A percentile compares a stretch with the other conserved stretches of the same genome.
Evolutionary conservation across 2,329 filamentous ascomycete species (phyloP).

Genomic region (Botryotinia globosa): DNA sequence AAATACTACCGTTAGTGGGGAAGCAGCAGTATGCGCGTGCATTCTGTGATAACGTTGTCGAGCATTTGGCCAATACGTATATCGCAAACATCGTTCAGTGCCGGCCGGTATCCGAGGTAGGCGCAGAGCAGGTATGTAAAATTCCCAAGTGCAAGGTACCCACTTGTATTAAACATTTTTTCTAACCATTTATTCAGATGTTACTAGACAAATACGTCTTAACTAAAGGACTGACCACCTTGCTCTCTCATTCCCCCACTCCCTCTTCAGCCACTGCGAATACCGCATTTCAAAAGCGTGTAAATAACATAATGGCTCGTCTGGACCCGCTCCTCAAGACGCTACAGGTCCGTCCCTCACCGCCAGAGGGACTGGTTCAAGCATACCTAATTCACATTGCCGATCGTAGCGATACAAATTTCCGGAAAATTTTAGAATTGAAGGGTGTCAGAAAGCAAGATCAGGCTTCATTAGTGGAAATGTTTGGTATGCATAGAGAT

Average conservation of each 20-base stretch:
- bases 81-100: constrained; percentile 83
- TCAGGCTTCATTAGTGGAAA: constrained; percentile 76
- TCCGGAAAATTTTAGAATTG: constrained; percentile 91
- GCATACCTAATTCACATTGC: constrained; percentile 97
- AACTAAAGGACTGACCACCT: constrained; percentile 71
- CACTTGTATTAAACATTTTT: not conserved
- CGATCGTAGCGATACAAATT: constrained; percentile 90
- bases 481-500: constrained; percentile 79
- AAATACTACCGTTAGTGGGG: constrained; percentile 73
- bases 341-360: constrained; percentile 86
- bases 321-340: constrained; percentile 94
- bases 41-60: constrained; percentile 94
- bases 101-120: constrained; percentile 86
- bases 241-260: constrained; percentile 57
- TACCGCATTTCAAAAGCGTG: constrained; percentile 76
- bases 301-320: constrained; percentile 78
- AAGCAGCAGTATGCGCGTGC: constrained; percentile 94
- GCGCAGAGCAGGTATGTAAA: constrained; percentile 74
- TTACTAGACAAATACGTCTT: constrained; percentile 90
- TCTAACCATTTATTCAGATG: constrained; percentile 60
- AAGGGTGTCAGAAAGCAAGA: constrained; percentile 89
- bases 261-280: constrained; percentile 29
- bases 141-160: not conserved
- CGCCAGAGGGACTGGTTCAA: constrained; percentile 90
- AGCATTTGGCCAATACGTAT: constrained; percentile 76